Evolutionary conservation across 805 yeast genomes (phyloP).

Genomic region (Metschnikowia orientalis): DNA sequence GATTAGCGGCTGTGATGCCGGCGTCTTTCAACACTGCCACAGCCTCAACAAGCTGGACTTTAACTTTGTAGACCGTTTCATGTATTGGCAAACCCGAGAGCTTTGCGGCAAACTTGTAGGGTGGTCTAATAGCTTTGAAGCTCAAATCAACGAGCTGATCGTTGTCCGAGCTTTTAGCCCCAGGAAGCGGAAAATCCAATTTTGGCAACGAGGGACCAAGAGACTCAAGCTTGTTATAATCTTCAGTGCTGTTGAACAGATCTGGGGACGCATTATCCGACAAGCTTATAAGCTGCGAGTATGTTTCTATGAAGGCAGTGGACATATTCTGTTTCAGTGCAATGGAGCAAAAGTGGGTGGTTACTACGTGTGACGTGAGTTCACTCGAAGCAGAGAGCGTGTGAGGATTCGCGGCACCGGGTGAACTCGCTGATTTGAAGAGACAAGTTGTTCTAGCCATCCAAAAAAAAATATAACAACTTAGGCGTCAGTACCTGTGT

Average conservation of each 20-base stretch:
- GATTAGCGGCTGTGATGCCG: constrained; percentile 33
- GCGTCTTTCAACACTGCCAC: constrained; percentile 23
- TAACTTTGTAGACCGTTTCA: constrained; percentile 36
- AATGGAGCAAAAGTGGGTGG: no score
- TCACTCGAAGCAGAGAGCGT: no score
- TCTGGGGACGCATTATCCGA: constrained; percentile 35
- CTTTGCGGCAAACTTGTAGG: constrained; percentile 49
- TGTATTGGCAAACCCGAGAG: constrained; percentile 22
- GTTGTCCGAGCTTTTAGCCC: background rate
- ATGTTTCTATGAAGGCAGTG: constrained; percentile 40
- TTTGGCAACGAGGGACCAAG: constrained; percentile 49
- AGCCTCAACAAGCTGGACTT: constrained; percentile 30
- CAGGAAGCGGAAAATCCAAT: constrained; percentile 33
- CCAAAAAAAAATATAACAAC: no score
- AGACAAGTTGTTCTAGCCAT: no score
- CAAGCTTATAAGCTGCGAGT: constrained; percentile 44
- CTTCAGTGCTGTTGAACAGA: constrained; percentile 29
- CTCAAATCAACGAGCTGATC: constrained; percentile 21
- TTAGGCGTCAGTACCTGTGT: no score
- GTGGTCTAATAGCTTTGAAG: constrained; percentile 68
- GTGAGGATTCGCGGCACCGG: no score
- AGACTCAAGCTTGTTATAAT: constrained; percentile 26
- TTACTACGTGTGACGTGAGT: no score
- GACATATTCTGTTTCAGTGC: constrained; percentile 12
- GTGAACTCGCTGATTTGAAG: no score